Conservation (phyloP, 768 basidiomycete species). For the Trametes cinnabarina region DNA sequence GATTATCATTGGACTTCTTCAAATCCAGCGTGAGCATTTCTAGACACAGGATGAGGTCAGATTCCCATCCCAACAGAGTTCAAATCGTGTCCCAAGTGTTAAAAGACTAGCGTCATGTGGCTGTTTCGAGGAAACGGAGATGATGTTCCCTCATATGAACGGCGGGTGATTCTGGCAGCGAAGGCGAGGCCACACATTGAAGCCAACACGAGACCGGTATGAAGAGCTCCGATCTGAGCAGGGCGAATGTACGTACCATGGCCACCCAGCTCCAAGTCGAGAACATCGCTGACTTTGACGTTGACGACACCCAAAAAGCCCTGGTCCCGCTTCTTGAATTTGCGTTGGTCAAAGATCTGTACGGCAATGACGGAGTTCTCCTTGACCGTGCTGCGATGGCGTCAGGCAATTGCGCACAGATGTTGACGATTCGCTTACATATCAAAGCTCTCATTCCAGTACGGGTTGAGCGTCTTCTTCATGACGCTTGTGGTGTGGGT, state of each 20-base stretch:
- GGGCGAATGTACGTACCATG: constrained; percentile 77
- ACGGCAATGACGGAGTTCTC: constrained; percentile 98
- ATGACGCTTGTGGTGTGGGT: constrained; percentile 97
- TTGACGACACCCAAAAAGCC: constrained; percentile 99
- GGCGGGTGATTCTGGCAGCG: too few species aligned
- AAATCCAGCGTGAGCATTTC: constrained; percentile 97
- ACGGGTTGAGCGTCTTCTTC: constrained; percentile 92
- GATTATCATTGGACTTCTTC: constrained; percentile 98
- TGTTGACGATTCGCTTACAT: constrained; percentile 54
- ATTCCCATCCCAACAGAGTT: background rate
- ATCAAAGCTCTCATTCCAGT: constrained; percentile 98
- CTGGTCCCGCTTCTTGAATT: constrained; percentile 98
- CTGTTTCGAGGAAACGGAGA: too few species aligned
- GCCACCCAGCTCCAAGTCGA: constrained; percentile 89
- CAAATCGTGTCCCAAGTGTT: too few species aligned
- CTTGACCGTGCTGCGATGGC: constrained; percentile 72
- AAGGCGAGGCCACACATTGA: too few species aligned
- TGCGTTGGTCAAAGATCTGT: constrained; percentile 98
- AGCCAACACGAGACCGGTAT: too few species aligned
- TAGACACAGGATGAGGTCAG: constrained; percentile 1
- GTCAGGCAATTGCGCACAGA: background rate
- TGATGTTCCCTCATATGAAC: too few species aligned
- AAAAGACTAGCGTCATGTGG: too few species aligned
- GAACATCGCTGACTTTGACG: constrained; percentile 82
- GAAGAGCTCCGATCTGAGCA: background rate